These are phyloP conservation scores for Candida smagusa DNA, from an alignment of 1,139 yeast genomes.

Conservation along the genomic window DNA sequence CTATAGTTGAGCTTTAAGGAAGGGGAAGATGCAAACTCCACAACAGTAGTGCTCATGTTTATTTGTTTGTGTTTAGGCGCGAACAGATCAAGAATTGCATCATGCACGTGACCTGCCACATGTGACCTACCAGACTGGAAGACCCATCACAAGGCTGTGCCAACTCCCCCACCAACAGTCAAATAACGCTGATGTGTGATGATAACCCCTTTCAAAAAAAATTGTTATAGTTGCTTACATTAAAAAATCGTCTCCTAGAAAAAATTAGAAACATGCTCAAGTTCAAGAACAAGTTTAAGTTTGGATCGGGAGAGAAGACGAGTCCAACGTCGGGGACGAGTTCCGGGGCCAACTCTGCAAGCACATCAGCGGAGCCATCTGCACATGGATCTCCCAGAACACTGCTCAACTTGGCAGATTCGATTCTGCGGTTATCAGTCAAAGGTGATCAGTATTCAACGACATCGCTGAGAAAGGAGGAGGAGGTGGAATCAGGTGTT, in stretches of 20 bases:
- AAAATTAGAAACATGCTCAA: conserved; percentile 28
- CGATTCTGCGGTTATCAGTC: conserved; percentile 27
- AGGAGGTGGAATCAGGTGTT: conserved; percentile 3
- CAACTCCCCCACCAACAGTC: too few species aligned
- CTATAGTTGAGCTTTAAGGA: conserved; percentile 3
- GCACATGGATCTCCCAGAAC: conserved; percentile 17
- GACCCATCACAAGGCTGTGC: neutral
- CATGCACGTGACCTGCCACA: neutral
- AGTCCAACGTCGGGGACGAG: conserved; percentile 11
- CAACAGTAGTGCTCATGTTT: conserved; percentile 5
- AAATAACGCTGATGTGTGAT: too few species aligned
- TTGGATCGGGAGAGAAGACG: conserved; percentile 27
- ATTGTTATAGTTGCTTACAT: neutral
- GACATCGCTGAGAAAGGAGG: conserved; percentile 2
- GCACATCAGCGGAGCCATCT: conserved; percentile 11
- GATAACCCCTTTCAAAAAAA: too few species aligned
- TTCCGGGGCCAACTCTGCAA: conserved; percentile 1
- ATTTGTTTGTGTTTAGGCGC: conserved; percentile 4
- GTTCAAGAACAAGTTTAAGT: conserved; percentile 47
- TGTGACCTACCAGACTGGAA: too few species aligned
- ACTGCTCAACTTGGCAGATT: conserved; percentile 26
- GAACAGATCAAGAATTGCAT: conserved; percentile 4
- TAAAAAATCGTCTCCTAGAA: neutral
- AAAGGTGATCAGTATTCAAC: conserved; percentile 5
- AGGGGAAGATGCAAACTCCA: conserved; percentile 3